Evolutionary conservation across 2,329 filamentous ascomycete species (phyloP), one percentile per base, ranked within the genome.

Genomic region (Cytospora schulzeri): DNA sequence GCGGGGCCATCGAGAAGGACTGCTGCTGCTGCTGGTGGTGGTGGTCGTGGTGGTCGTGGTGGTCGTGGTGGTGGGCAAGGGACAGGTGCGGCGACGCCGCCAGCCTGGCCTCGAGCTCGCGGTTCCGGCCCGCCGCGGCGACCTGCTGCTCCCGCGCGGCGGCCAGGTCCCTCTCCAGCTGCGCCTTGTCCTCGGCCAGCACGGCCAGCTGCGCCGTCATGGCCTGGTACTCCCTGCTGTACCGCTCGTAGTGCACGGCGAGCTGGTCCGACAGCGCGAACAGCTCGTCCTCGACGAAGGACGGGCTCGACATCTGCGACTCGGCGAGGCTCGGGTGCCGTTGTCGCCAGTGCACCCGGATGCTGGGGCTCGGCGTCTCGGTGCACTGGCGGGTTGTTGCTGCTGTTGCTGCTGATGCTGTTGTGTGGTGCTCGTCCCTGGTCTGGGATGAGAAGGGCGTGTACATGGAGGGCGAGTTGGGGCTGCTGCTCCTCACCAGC

Each of bases 261-360:
- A 60, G 33, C 62, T 51, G 51, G n/a, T 60, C 57, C 2, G 57
- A 64, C 2, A 61, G 55, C 8, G 29, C 35, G 31, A 54, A 60
- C 4, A 56, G 38, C 29, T 54, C 56, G 26, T 52, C 51, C 28
- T 55, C 60, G 7, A 28, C 56, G 51, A 56, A 28, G 8, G 60
- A 66, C 24, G 38, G 29, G 28, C 28, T 31, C 0, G 55, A 51
- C 24, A 58, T n/a, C 28, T 52, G 38, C 17, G 63, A 48, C 33
- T 33, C 56, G 28, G 31, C 52, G 14, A 58, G 5, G 33, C 45
- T 52, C 9, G 45, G 24, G 45, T 35, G 22, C 3, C 38, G 45
- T 4, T n/a, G 22, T 9, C 15, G 29, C 22, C 63, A 52, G 15
- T 28, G 26, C 12, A 55, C 53, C 28, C 28, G 35, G 14, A 33